phyloP scores from a whole-genome alignment of 1,284 basidiomycete genomes.

The Puccinia coronata region DNA sequence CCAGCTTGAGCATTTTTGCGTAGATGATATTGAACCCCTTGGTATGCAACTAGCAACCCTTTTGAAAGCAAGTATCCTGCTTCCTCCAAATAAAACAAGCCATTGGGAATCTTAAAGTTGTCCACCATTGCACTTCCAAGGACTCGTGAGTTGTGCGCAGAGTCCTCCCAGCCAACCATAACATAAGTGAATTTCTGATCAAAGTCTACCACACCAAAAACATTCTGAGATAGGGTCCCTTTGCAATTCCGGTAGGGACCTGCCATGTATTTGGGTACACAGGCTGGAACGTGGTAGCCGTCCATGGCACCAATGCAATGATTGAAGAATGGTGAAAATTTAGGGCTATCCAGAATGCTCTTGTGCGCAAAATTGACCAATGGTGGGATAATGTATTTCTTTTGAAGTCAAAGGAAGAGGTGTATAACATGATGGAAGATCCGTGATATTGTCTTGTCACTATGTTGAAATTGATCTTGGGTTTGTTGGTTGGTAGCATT shows the following conservation, averaged over 20 bases:
- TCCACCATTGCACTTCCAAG: conserved; percentile 54
- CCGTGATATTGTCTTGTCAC: conserved; percentile 52
- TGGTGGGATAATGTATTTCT: conserved; percentile 50
- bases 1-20: conserved; percentile 50
- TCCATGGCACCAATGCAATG: conserved; percentile 61
- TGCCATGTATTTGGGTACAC: conserved; percentile 53
- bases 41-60: conserved; percentile 56
- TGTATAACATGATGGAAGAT: conserved; percentile 29
- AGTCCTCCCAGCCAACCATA: conserved; percentile 60
- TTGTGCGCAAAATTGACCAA: no score
- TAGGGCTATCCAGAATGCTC: conserved; percentile 53
- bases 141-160: conserved; percentile 58
- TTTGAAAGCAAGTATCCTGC: conserved; percentile 59
- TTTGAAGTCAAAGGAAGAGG: background rate
- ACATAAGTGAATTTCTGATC: conserved; percentile 59
- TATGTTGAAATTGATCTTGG: conserved; percentile 49
- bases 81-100: conserved; percentile 61
- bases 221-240: conserved; percentile 59
- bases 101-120: conserved; percentile 57
- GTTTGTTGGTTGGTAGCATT: conserved; percentile 31
- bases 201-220: conserved; percentile 57
- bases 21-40: conserved; percentile 53
- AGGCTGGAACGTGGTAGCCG: conserved; percentile 59
- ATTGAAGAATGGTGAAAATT: conserved; percentile 61
- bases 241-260: conserved; percentile 58